Evolutionary conservation across 164 flowering plant species (phyloP).

Genomic region (Stephania japonica): DNA sequence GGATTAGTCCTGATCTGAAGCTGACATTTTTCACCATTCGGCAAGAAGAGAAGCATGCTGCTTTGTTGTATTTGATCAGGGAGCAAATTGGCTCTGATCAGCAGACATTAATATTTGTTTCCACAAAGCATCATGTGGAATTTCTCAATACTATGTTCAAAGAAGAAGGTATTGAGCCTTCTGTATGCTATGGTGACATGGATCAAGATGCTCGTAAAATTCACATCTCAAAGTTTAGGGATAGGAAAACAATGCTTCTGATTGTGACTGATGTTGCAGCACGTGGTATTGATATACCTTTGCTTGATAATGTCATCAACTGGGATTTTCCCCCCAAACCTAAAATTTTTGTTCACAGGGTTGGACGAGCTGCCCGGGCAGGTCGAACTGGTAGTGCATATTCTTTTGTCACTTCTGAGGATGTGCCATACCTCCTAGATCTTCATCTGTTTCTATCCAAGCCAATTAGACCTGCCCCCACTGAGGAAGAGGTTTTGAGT

Average conservation of each 20-base stretch:
- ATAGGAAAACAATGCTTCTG: conserved; percentile 80
- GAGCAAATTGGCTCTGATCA: conserved; percentile 70
- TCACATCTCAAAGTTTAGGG: conserved; percentile 67
- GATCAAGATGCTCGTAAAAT: conserved; percentile 98
- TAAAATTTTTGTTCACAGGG: conserved; percentile 93
- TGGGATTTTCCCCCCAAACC: conserved; percentile 98
- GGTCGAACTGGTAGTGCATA: conserved; percentile 90
- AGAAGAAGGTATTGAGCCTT: conserved; percentile 83
- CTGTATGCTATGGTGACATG: conserved; percentile 97
- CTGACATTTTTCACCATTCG: conserved; percentile 69
- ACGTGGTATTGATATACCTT: conserved; percentile 94
- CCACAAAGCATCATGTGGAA: conserved; percentile 94
- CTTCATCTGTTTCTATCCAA: conserved; percentile 96
- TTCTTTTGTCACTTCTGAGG: conserved; percentile 83
- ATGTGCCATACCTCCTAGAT: conserved; percentile 83
- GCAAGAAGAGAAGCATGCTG: conserved; percentile 86
- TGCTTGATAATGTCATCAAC: conserved; percentile 92
- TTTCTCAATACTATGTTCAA: conserved; percentile 57
- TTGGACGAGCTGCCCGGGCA: conserved; percentile 93
- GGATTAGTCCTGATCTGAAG: conserved; percentile 85
- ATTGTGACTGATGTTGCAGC: conserved; percentile 98
- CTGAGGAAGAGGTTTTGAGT: conserved; percentile 72
- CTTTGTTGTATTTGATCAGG: conserved; percentile 71
- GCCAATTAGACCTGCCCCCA: conserved; percentile 81
- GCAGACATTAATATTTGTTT: conserved; percentile 84